Percentiles rank a stretch among this genome's conserved stretches.
These are phyloP conservation scores for Claviceps sp. DNA, from an alignment of 2,329 filamentous ascomycete species.

Conservation along the genomic window DNA sequence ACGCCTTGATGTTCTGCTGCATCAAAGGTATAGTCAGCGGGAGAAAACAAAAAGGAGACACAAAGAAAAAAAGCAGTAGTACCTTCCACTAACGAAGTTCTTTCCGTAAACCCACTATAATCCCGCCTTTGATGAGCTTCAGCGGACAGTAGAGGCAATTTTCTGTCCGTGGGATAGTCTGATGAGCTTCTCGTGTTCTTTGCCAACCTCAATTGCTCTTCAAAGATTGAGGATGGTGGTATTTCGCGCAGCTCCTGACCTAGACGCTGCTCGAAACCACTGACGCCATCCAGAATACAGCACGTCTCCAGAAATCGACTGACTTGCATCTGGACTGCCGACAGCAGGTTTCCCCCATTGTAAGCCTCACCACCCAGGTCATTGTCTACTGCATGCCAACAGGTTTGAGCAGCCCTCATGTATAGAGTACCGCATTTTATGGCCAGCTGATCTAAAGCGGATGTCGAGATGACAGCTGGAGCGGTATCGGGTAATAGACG, in stretches of 20 bases:
- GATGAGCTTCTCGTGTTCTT: conserved; percentile 3
- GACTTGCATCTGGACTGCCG: conserved; percentile 37
- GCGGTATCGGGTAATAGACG: conserved; percentile 30
- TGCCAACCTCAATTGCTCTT: background rate
- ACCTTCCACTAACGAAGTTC: too few species aligned
- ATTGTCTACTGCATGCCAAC: conserved; percentile 56
- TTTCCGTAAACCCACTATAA: background rate
- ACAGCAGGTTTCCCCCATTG: conserved; percentile 35
- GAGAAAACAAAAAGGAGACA: background rate
- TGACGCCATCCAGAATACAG: conserved; percentile 44
- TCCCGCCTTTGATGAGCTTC: background rate
- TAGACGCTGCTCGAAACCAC: conserved; percentile 39
- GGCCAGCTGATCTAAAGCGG: conserved; percentile 48
- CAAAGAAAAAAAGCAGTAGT: background rate
- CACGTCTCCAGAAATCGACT: conserved; percentile 49
- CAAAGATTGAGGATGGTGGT: background rate
- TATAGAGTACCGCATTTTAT: conserved; percentile 61
- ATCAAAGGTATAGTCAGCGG: background rate
- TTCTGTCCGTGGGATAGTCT: conserved; percentile 1
- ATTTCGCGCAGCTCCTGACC: conserved; percentile 30
- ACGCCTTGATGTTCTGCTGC: background rate
- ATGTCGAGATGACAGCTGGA: conserved; percentile 42
- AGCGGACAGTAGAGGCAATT: background rate
- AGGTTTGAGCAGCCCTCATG: conserved; percentile 60
- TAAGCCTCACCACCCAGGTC: conserved; percentile 33